Evolutionary conservation across 1,284 basidiomycete genomes (phyloP).

Genomic region (Pseudozyma thailandica): DNA sequence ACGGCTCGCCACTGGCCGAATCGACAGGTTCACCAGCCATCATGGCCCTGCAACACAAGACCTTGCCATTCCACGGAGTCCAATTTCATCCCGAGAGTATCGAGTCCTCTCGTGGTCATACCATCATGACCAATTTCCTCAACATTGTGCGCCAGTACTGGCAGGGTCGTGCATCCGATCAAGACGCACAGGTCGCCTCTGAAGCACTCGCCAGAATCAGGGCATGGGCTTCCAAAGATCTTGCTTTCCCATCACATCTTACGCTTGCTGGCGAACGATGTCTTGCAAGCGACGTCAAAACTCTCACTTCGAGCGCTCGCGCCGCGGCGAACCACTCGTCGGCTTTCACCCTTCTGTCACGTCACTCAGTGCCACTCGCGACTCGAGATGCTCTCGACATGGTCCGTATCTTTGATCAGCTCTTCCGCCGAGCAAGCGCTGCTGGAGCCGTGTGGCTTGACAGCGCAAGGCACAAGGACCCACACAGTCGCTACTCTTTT

Average conservation of each 20-base stretch:
- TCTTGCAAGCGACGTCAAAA: slow-evolving; percentile 13
- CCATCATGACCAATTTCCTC: slow-evolving; percentile 61
- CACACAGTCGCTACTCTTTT: slow-evolving; percentile 56
- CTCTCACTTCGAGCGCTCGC: background rate
- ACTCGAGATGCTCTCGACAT: slow-evolving; percentile 12
- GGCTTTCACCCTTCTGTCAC: slow-evolving; percentile 10
- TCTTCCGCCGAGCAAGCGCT: slow-evolving; percentile 57
- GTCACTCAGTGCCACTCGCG: slow-evolving; percentile 38
- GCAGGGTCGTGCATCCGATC: slow-evolving; percentile 10
- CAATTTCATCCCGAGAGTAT: slow-evolving; percentile 86
- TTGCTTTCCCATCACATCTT: slow-evolving; percentile 21
- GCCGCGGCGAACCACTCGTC: no score
- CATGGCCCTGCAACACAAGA: slow-evolving; percentile 61
- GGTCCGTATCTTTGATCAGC: slow-evolving; percentile 69
- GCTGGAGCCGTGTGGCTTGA: slow-evolving; percentile 72
- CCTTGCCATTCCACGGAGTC: slow-evolving; percentile 82
- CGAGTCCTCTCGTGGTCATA: slow-evolving; percentile 48
- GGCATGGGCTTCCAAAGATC: slow-evolving; percentile 14
- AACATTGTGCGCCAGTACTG: slow-evolving; percentile 43
- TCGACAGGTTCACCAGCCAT: slow-evolving; percentile 31
- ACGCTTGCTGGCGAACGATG: slow-evolving; percentile 34
- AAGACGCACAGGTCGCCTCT: background rate
- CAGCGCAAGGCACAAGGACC: slow-evolving; percentile 63
- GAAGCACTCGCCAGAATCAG: slow-evolving; percentile 16
- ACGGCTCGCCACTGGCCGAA: background rate